Base-by-base conservation (phyloP, 2,329 filamentous ascomycete species). In the Colletotrichum chlorophyti region DNA sequence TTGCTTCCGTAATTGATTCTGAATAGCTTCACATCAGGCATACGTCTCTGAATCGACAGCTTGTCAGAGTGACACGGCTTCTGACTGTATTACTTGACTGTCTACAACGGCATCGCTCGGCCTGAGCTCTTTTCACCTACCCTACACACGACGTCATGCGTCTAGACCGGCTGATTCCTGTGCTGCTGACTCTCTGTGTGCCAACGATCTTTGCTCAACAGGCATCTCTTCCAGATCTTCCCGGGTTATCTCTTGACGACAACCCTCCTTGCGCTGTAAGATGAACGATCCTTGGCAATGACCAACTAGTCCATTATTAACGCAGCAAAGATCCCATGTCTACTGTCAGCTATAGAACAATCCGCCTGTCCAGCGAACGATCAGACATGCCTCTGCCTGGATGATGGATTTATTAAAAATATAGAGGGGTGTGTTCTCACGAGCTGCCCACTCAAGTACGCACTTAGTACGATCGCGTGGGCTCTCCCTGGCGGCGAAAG, bases 211-310 rank as follows among this genome's bases (percentile, higher is more conserved):
- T 50, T 8, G 55, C 51, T 6, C 43, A 59, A 12, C 15, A 19
- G 4, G 51, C 32, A 9, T 21, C 24, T n/a, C 10, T 45, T 5
- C 51, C 51, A 14, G 21, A 50, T 5, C 21, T 47, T 1, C 15
- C 55, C 11, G 38, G 43, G 1, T 11, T 59, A 3, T 49, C 45
- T 24, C 35, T 59, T 17, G 19, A 43, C n/a, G 43, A 55, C 6
- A 55, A 49, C 4, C 55, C 51, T 1, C 24, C 21, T 14, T 59
- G 55, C 21, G 51, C 55, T 23, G 55, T 59, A 34, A 55, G 55
- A 26, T 14, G 1, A 17, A 9, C 3, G 4, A 3, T 10, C 19
- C 9, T 7, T 9, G n/a, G 2, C 24, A 3, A 8, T 10, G 3
- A 40, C 23, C 11, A 2, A 17, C 6, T 19, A 38, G 2, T 5